Percentiles rank a stretch among this genome's conserved stretches.
These are phyloP conservation scores for Dioscorea zingiberensis DNA, from an alignment of 106 monocot species.

Conservation along the genomic window DNA sequence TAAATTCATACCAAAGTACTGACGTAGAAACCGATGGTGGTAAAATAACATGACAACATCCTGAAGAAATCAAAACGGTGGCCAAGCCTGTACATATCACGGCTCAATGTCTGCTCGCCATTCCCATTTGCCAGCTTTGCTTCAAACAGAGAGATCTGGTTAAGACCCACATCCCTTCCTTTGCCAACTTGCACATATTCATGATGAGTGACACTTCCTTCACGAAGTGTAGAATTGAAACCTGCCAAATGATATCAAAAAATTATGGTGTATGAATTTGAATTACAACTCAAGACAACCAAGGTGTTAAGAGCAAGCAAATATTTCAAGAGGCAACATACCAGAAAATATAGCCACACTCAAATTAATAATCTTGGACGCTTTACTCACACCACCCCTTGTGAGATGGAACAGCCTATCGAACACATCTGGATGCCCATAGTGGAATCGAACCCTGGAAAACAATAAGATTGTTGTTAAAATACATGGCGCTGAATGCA, in stretches of 20 bases:
- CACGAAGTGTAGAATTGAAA: conserved; percentile 89
- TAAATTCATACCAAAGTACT: conserved; percentile 66
- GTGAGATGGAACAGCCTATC: conserved; percentile 91
- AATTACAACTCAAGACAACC: background rate
- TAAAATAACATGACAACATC: conserved; percentile 94
- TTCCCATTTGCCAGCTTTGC: conserved; percentile 96
- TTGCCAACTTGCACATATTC: conserved; percentile 97
- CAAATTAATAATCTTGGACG: conserved; percentile 88
- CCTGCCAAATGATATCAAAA: conserved; percentile 29
- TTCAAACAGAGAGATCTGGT: conserved; percentile 94
- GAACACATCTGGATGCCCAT: conserved; percentile 96
- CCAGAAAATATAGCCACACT: conserved; percentile 97
- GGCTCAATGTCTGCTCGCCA: conserved; percentile 91
- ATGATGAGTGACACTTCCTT: conserved; percentile 92
- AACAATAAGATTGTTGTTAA: conserved; percentile 1
- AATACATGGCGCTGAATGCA: background rate
- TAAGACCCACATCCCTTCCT: conserved; percentile 94
- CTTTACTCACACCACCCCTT: conserved; percentile 89
- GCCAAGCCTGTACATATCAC: conserved; percentile 85
- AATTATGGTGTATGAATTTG: background rate
- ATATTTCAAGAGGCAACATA: background rate
- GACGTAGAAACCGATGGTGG: conserved; percentile 87
- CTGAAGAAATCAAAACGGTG: conserved; percentile 98
- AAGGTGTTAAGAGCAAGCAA: background rate
- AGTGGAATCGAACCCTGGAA: conserved; percentile 90